Evolutionary conservation across 306 rosid genomes (phyloP), one percentile per base, ranked within the genome.

Genomic region (Cucumis melo): DNA sequence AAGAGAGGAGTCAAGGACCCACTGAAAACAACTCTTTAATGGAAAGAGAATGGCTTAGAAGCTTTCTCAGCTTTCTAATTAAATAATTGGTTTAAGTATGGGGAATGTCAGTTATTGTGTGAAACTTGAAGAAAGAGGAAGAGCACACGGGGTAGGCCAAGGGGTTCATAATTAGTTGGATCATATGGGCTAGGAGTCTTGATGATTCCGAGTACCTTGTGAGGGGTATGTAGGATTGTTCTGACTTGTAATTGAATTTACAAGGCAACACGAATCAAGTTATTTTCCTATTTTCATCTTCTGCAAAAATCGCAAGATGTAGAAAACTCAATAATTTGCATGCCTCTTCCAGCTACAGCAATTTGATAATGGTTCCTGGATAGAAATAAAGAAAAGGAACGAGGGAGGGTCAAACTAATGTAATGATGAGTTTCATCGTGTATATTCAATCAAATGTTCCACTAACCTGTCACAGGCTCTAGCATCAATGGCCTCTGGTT

Each of bases 321-420:
- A 63, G 87, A 81, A 77, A 94, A 94, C 58, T 88, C 93, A 57
- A 91, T 83, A 58, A 92, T 88, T 84, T 94, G 99, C 98, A 92
- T 88, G 67, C 99, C 98, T 86, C 99, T 89, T 77, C 99, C 99
- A 48, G 95, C 96, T 74, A 92, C 96, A 64, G 87, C 90, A 82
- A 94, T 94, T 85, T 89, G 97, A 87, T 92, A 94, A 75, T 82
- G 82, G 73, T 83, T 87, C 88, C 99, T 94, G 81, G 71, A 81
- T 10, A 56, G 65, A 61, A 74, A 64, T 13, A 29, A 61, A 67
- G 73, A 65, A 80, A 42, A 36, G 32, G 10, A 75, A 78, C 60
- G 23, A 78, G 7, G 23, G 58, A 16, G 56, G 57, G 38, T 80
- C 39, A 78, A 16, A 42, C 44, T 80, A 62, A 75, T 50, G 38